Conservation (phyloP, 148 eudicot species). For the Cornus florida region DNA sequence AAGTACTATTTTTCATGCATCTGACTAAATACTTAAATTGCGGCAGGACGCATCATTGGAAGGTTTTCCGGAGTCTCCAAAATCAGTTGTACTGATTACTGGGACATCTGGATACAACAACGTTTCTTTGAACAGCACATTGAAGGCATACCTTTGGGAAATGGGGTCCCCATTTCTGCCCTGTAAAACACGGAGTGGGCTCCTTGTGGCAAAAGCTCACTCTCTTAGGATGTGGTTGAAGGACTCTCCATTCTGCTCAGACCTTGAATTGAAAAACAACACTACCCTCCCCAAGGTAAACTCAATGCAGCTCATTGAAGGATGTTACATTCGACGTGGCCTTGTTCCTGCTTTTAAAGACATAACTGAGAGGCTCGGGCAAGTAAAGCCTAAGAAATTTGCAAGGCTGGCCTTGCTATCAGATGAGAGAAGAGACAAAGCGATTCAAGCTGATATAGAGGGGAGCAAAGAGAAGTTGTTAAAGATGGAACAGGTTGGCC, state of each 20-base stretch:
- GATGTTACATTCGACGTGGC: conserved; percentile 82
- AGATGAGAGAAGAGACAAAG: conserved; percentile 66
- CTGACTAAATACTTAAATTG: conserved; percentile 10
- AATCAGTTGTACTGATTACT: conserved; percentile 86
- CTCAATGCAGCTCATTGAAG: conserved; percentile 87
- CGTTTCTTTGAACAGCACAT: conserved; percentile 77
- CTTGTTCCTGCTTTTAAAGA: conserved; percentile 94
- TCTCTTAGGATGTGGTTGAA: conserved; percentile 94
- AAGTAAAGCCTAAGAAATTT: conserved; percentile 80
- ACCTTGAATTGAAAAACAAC: conserved; percentile 86
- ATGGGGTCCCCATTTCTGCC: conserved; percentile 99
- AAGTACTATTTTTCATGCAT: background rate
- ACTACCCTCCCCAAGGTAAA: conserved; percentile 63
- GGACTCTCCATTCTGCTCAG: conserved; percentile 91
- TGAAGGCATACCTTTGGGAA: conserved; percentile 95
- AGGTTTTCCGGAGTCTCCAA: conserved; percentile 94
- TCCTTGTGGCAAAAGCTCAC: conserved; percentile 93
- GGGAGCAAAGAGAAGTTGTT: conserved; percentile 68
- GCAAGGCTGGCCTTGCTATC: conserved; percentile 84
- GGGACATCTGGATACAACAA: conserved; percentile 81
- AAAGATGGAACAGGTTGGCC: conserved; percentile 33
- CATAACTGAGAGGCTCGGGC: conserved; percentile 70
- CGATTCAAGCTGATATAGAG: conserved; percentile 70
- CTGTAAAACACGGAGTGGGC: conserved; percentile 72
- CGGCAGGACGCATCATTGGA: conserved; percentile 95